Conservation (phyloP, 305 asterid genomes). For the Solanum chacoense region DNA sequence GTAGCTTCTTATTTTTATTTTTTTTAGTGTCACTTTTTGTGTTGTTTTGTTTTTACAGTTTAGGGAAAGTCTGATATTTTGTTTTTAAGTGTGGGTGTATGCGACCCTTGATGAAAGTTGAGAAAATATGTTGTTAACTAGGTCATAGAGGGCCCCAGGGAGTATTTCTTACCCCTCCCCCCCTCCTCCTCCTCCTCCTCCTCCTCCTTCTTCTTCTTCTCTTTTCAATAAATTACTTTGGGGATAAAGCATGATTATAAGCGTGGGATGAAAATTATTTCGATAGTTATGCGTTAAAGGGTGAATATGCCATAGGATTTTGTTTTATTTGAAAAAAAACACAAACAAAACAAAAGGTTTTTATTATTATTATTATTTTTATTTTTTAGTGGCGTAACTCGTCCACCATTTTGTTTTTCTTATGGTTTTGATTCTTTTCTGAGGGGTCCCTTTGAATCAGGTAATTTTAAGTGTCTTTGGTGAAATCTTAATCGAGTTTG, state of each 20-base stretch:
- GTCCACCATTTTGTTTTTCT: neutral
- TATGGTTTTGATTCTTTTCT: neutral
- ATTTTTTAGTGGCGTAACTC: neutral
- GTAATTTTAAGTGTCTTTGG: neutral
- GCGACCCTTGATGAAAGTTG: neutral
- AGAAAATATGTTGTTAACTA: neutral
- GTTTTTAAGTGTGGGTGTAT: neutral
- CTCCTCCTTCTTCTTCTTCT: too few species aligned
- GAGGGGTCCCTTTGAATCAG: neutral
- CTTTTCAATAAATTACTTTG: neutral
- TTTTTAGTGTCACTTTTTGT: neutral
- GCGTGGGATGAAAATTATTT: neutral
- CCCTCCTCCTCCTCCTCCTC: too few species aligned
- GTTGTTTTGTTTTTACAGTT: neutral
- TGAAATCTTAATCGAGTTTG: neutral
- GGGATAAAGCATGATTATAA: neutral
- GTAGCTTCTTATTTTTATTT: neutral
- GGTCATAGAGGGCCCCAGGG: neutral
- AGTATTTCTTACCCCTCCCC: neutral
- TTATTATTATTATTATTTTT: too few species aligned
- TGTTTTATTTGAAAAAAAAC: too few species aligned
- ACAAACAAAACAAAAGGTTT: neutral
- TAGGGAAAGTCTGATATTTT: neutral
- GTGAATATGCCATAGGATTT: neutral
- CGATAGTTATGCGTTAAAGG: neutral